Conservation (phyloP, 2,329 filamentous ascomycete genomes). For the Diaporthe vaccinii region DNA sequence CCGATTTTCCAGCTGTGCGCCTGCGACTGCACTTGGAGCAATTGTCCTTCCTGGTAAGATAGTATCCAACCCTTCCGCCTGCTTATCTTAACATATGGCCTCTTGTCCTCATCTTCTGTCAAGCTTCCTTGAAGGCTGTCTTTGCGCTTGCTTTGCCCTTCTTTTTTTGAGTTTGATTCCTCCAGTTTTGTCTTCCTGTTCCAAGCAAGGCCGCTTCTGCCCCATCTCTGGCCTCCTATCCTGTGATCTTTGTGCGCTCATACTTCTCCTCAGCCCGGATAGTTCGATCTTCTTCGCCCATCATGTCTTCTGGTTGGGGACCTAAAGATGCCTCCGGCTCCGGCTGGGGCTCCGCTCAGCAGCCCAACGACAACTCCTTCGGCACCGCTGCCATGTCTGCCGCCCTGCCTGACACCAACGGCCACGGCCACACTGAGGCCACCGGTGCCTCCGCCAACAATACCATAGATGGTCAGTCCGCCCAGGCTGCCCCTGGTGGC, state of each 20-base stretch:
- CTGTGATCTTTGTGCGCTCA: neutral
- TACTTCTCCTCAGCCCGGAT: neutral
- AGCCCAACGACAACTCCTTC: neutral
- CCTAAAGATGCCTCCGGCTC: conserved; percentile 10
- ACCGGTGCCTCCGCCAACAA: conserved; percentile 9
- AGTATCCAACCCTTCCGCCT: neutral
- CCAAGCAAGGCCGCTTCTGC: neutral
- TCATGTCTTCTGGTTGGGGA: conserved; percentile 44
- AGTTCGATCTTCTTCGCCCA: conserved; percentile 7
- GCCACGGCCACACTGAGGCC: conserved; percentile 32
- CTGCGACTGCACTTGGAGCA: neutral
- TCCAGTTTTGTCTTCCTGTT: too few species aligned
- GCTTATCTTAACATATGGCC: neutral
- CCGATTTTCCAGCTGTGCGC: neutral
- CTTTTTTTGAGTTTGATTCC: too few species aligned
- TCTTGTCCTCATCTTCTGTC: neutral
- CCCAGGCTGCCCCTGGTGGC: neutral
- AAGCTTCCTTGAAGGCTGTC: neutral
- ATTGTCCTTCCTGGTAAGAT: neutral
- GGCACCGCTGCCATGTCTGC: conserved; percentile 47
- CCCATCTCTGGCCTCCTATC: neutral
- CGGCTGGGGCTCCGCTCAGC: conserved; percentile 7
- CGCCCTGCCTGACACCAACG: conserved; percentile 49
- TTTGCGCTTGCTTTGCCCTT: neutral
- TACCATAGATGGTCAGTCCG: neutral